phyloP scores from a whole-genome alignment of 208 protist genomes.

The Leishmania guyanensis region DNA sequence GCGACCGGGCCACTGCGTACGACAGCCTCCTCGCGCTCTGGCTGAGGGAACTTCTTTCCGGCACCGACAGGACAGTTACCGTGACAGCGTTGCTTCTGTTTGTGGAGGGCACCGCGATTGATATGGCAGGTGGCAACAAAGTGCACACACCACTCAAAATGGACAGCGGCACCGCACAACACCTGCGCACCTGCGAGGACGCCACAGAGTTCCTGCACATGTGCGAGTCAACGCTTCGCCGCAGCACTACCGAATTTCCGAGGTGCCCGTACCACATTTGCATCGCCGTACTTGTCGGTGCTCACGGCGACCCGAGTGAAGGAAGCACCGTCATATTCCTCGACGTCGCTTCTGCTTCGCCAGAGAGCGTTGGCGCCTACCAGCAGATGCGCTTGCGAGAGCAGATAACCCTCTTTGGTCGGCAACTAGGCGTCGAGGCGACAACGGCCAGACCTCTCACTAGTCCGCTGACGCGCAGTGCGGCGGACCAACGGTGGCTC shows the following conservation, averaged over 20 bases:
- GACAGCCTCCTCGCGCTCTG: constrained; percentile 28
- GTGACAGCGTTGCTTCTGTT: constrained; percentile 9
- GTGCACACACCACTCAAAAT: constrained; percentile 1
- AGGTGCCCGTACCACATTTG: constrained; percentile 24
- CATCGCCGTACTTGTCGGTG: constrained; percentile 8
- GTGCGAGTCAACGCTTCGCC: constrained; percentile 10
- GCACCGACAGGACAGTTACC: background rate
- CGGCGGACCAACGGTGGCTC: constrained; percentile 18
- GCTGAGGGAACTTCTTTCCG: constrained; percentile 1
- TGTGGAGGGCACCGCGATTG: constrained; percentile 16
- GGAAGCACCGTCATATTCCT: constrained; percentile 14
- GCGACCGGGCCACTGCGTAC: background rate
- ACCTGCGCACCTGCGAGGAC: constrained; percentile 9
- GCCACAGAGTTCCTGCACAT: constrained; percentile 2
- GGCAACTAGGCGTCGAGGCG: background rate
- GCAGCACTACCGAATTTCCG: background rate
- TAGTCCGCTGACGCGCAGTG: background rate
- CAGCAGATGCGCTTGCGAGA: background rate
- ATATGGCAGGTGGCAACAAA: background rate
- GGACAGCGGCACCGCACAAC: background rate
- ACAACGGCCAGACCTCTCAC: background rate
- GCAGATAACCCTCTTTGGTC: constrained; percentile 15
- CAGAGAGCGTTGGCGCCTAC: background rate
- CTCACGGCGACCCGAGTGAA: background rate
- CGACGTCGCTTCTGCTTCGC: constrained; percentile 9